Evolutionary conservation across 352 stramenopile species (phyloP).

Genomic region (Pythium utonaiense): DNA sequence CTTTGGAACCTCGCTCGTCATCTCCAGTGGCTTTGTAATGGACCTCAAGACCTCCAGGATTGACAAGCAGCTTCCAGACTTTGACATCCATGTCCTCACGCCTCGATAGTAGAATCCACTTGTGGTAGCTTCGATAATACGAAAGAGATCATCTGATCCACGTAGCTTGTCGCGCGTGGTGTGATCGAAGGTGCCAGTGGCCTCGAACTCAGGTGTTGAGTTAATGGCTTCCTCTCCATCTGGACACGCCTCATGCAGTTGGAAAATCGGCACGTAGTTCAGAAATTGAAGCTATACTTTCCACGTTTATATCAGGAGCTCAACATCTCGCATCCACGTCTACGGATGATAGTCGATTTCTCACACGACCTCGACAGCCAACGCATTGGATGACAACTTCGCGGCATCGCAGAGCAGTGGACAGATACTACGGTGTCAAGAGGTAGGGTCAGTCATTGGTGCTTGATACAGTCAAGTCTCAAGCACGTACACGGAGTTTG

Average conservation of each 20-base stretch:
- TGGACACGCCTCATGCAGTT: no score
- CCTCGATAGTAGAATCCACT: slow-evolving; percentile 8
- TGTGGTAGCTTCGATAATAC: no score
- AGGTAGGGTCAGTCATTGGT: neutral
- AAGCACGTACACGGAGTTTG: slow-evolving; percentile 38
- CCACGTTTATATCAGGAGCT: no score
- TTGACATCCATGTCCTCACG: slow-evolving; percentile 52
- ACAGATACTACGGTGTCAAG: slow-evolving; percentile 44
- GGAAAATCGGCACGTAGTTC: no score
- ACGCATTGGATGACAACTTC: neutral
- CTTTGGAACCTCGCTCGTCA: slow-evolving; percentile 67
- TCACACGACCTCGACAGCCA: slow-evolving; percentile 5
- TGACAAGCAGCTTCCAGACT: slow-evolving; percentile 52
- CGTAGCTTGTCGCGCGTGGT: no score
- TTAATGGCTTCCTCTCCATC: no score
- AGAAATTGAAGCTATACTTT: no score
- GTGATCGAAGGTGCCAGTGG: no score
- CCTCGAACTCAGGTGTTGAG: no score
- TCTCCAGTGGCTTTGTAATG: slow-evolving; percentile 71
- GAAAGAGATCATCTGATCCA: no score
- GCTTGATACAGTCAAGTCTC: neutral
- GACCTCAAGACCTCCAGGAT: slow-evolving; percentile 33
- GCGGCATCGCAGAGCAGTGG: slow-evolving; percentile 59
- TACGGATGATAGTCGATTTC: neutral
- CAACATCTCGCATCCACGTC: no score